Evolutionary conservation across 306 rosid genomes (phyloP), one percentile per base, ranked within the genome.

Genomic region (Oemleria cerasiformis): DNA sequence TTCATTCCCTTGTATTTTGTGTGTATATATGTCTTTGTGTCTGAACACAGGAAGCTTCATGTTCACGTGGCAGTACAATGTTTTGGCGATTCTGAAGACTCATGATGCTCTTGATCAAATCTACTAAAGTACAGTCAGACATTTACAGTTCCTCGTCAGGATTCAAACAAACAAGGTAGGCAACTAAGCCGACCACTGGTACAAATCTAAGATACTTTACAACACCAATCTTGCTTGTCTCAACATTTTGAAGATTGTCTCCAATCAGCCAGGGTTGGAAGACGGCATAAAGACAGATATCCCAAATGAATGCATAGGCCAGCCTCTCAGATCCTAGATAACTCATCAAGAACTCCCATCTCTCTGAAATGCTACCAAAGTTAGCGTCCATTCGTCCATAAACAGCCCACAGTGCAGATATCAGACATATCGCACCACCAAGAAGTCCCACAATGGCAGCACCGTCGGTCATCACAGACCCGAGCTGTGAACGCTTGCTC

Each of bases 301-400:
- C 98, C 98, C 98, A 93, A 77, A 91, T 87, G 89, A 93, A 91
- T 56, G 96, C 97, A 80, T 91, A 91, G 41, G 92, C 98, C 72
- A 87, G 73, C 85, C 97, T 86, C 84, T 93, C 98, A 57, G 97
- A 88, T 75, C 90, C 92, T 6, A 91, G 80, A 67, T 90, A 91
- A 68, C 76, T 20, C 8, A 80, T 72, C 94, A 93, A 80, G 86
- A 88, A 90, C 54, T 88, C 86, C 87, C 76, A 84, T 76, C 98
- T 89, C 36, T 90, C 97, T 14, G 67, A 70, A 45, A 87, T 63
- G 79, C 85, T 82, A 6, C 98, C 98, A 61, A 90, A 93, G 77
- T 82, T 68, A 54, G 83, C 75, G 30, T 86, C 94, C 80, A 57
- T 75, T 75, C 94, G 83, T 65, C 97, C 96, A 75, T 75, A 78